Conservation (phyloP, 148 eudicot species). For the Camellia granthamiana region DNA sequence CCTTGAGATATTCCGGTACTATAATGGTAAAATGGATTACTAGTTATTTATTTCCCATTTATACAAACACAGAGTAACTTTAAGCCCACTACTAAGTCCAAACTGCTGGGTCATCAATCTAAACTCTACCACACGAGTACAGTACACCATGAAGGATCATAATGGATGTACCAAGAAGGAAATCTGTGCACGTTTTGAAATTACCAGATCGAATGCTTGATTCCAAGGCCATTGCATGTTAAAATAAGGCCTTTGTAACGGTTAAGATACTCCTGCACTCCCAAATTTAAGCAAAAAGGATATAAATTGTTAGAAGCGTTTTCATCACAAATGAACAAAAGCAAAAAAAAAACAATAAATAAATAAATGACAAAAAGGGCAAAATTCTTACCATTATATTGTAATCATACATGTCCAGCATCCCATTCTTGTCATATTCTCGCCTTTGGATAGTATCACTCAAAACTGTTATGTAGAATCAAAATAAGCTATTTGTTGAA, state of each 20-base stretch:
- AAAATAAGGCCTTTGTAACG: slow-evolving; percentile 91
- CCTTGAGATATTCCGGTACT: not conserved
- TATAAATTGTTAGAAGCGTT: not conserved
- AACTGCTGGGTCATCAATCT: not conserved
- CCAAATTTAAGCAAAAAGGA: not conserved
- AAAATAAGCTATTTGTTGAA: slow-evolving; percentile 3
- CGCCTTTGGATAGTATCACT: slow-evolving; percentile 71
- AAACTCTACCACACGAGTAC: not conserved
- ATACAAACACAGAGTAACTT: not conserved
- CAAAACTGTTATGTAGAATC: slow-evolving; percentile 47
- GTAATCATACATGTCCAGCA: slow-evolving; percentile 48
- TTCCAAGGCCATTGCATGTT: slow-evolving; percentile 94
- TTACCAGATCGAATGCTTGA: slow-evolving; percentile 69
- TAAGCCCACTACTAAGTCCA: not conserved
- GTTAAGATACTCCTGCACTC: slow-evolving; percentile 71
- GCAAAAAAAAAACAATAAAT: not conserved
- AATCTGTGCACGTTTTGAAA: not conserved
- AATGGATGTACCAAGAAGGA: not conserved
- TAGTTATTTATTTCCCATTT: not conserved
- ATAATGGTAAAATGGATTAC: not conserved
- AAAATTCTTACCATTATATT: slow-evolving; percentile 53
- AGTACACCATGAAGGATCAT: not conserved
- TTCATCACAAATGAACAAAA: not conserved
- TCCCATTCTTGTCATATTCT: slow-evolving; percentile 81
- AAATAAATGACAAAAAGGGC: not conserved